phyloP scores from a whole-genome alignment of 2,329 filamentous ascomycete species.

The Aspergillus quadricinctus region DNA sequence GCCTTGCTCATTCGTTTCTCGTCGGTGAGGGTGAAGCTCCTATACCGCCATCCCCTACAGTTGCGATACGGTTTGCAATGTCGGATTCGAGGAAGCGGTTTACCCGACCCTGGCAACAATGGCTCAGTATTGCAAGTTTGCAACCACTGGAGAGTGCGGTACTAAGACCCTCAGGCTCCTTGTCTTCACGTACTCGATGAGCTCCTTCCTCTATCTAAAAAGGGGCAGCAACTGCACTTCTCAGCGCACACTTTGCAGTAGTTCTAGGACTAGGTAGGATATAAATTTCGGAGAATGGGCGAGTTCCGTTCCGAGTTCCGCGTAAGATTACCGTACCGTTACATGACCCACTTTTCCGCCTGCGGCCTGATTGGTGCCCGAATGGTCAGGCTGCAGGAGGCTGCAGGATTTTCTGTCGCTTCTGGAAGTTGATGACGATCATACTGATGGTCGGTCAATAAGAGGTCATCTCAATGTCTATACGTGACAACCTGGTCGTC shows the following conservation, averaged over 20 bases:
- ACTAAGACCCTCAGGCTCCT: slow-evolving; percentile 30
- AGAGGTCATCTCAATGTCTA: too few relatives aligned
- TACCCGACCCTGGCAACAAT: slow-evolving; percentile 37
- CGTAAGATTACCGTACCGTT: not conserved
- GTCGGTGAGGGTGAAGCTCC: slow-evolving; percentile 50
- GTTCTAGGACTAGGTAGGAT: too few relatives aligned
- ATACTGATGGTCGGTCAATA: too few relatives aligned
- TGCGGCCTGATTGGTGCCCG: too few relatives aligned
- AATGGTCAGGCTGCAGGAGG: not conserved
- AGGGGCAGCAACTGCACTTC: slow-evolving; percentile 23
- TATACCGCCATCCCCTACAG: slow-evolving; percentile 55
- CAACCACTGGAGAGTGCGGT: not conserved
- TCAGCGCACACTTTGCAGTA: too few relatives aligned
- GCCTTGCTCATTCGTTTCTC: slow-evolving; percentile 50
- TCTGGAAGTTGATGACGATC: too few relatives aligned
- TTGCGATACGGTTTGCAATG: slow-evolving; percentile 46
- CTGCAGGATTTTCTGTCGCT: not conserved
- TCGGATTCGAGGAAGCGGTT: slow-evolving; percentile 52
- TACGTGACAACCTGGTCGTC: too few relatives aligned
- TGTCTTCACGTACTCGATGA: slow-evolving; percentile 50
- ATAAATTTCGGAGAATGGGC: too few relatives aligned
- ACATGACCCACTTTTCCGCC: not conserved
- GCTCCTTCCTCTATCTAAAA: slow-evolving; percentile 21
- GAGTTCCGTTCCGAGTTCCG: not conserved
- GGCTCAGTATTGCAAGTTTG: not conserved